Evolutionary conservation across 805 yeast genomes (phyloP), one percentile per base, ranked within the genome.

Genomic region (Blastobotrys parvus): DNA sequence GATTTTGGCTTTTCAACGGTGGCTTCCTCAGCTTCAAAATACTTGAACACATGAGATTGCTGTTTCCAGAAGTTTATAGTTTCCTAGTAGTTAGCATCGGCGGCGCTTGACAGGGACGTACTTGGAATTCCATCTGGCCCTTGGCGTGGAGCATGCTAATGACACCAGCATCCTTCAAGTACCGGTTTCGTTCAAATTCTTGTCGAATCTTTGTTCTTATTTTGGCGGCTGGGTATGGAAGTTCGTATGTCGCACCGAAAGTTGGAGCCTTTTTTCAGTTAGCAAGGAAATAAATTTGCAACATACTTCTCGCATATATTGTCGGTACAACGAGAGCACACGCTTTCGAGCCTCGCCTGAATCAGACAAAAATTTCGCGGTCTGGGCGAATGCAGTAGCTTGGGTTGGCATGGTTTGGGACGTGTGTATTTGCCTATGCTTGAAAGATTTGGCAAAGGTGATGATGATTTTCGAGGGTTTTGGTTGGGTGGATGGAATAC

Each of bases 91-190:
- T n/a, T n/a, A n/a, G n/a, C n/a, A n/a, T n/a, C n/a, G n/a, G n/a
- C n/a, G n/a, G n/a, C n/a, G n/a, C n/a, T n/a, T n/a, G n/a, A n/a
- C n/a, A n/a, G n/a, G n/a, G n/a, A n/a, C n/a, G n/a, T n/a, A n/a
- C n/a, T 67, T 85, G 95, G 65, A 78, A 86, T 62, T 86, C 95
- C 92, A 83, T 83, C 57, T 83, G 88, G 4, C 90, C 94, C 68
- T 84, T 82, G 67, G 83, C 78, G 52, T 77, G 76, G 45, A 86
- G 69, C 15, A 82, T 72, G 63, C 85, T 86, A 50, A 73, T 70
- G 37, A 81, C 75, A 27, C 76, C 75, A 51, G 80, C 61, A 57
- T 82, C 86, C 42, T 68, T 67, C 41, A 84, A 86, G 58, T 70
- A 85, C 58, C 94, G 72, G 58, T 85, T 74, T 68, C 94, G 80